A percentile compares a stretch with the other conserved stretches of the same genome.
Conservation (phyloP, 257 asterid species). For the Asclepias syriaca region DNA sequence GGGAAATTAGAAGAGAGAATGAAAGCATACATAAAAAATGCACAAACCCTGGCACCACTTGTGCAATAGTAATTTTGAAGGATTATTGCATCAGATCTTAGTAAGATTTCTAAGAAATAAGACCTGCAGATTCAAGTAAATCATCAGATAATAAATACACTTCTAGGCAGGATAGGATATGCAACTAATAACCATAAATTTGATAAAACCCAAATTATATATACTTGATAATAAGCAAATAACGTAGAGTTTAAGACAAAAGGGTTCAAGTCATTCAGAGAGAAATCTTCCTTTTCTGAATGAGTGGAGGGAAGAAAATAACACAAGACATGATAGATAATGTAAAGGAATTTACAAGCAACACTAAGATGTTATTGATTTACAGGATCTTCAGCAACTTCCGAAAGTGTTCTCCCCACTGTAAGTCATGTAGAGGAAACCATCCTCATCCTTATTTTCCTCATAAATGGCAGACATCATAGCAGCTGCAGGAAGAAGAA, state of each 20-base stretch:
- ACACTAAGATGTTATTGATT: conserved; percentile 29
- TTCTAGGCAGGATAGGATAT: neutral
- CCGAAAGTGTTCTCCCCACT: conserved; percentile 60
- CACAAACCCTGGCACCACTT: too few relatives aligned
- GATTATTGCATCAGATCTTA: too few relatives aligned
- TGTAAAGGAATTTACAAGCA: conserved; percentile 43
- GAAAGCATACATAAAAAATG: too few relatives aligned
- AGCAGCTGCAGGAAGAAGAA: conserved; percentile 33
- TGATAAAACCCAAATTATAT: neutral
- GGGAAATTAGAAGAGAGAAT: too few relatives aligned
- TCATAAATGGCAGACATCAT: conserved; percentile 61
- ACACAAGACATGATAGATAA: neutral
- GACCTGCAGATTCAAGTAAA: neutral
- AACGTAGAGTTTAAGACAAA: neutral
- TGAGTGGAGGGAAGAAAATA: neutral
- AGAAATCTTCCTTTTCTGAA: neutral
- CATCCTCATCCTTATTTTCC: conserved; percentile 53
- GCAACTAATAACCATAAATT: neutral
- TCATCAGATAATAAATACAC: too few relatives aligned
- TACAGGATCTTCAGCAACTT: conserved; percentile 48
- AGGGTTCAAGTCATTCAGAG: neutral
- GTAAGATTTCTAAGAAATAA: too few relatives aligned
- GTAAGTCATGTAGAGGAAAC: conserved; percentile 57
- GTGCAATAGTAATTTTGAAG: too few relatives aligned
- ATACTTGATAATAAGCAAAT: neutral